Evolutionary conservation across 768 basidiomycete species (phyloP), one percentile per base, ranked within the genome.

Genomic region (Rhodotorula diobovata): DNA sequence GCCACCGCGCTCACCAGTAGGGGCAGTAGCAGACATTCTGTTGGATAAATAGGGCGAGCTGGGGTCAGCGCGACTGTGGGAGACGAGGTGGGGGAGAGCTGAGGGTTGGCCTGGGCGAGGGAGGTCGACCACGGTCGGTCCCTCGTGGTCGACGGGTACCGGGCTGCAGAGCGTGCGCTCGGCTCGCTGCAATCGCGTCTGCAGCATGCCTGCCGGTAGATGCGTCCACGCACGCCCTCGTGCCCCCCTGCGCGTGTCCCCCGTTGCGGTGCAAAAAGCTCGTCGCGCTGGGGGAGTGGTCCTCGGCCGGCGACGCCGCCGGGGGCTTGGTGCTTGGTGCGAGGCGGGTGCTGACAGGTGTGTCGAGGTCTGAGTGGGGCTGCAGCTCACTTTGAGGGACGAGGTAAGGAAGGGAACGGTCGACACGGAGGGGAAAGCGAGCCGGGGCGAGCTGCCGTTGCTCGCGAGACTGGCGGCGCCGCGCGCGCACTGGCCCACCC

Each of bases 1-100:
- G 75, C 91, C 92, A 80, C 94, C 93, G 78, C 94, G 90, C 81
- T 92, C 89, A 82, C 87, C 89, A 81, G 93, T 90, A 84, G 91
- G 73, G 82, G 93, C 91, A 84, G 91, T 69, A 53, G 73, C 73
- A 68, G 73, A 70, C 72, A 73, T 73, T 66, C 69, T 70, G 53
- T 35, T 0, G 37, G 37, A 1, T 56, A 4, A 46, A 9, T 16
- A 60, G 39, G 39, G 18, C 25, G 32, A 28, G 18, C 35, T 41
- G 37, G 62, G 30, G 58, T 63, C 56, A 56, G 54, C 23, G 5
- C 4, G 48, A 23, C 2, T 50, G 48, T 12, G 1, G 23, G 48
- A 23, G 48, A 28, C 23, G 48, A 5, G 48, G 21, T 15, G 4
- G 48, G 25, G 48, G 25, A 23, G 46, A 25, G 46, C 46, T 28